These are phyloP conservation scores for Nakazawaea wickerhamii DNA, from an alignment of 805 yeast genomes.

Conservation along the genomic window DNA sequence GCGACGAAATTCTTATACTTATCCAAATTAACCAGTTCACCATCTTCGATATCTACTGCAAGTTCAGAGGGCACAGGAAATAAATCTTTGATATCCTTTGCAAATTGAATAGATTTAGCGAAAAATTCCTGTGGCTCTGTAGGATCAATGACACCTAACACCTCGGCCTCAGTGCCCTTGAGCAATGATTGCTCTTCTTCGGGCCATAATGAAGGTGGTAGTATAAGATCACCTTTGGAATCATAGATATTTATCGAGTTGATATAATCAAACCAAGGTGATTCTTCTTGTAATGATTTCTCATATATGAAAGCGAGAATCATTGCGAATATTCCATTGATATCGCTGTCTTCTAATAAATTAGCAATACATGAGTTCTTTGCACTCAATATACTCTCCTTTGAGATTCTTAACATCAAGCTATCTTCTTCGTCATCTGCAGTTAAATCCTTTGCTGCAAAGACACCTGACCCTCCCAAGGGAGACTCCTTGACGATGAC, in stretches of 20 bases:
- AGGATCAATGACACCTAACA: slow-evolving; percentile 52
- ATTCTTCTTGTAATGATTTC: slow-evolving; percentile 42
- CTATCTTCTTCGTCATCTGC: slow-evolving; percentile 22
- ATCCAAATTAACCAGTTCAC: slow-evolving; percentile 18
- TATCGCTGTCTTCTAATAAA: slow-evolving; percentile 50
- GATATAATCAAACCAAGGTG: slow-evolving; percentile 81
- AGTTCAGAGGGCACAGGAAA: slow-evolving; percentile 35
- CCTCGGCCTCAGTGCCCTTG: slow-evolving; percentile 56
- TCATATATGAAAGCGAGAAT: slow-evolving; percentile 73
- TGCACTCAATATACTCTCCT: slow-evolving; percentile 50
- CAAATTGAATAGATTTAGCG: slow-evolving; percentile 37
- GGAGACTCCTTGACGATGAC: slow-evolving; percentile 42
- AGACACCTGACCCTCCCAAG: slow-evolving; percentile 71
- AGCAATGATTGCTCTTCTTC: slow-evolving; percentile 41
- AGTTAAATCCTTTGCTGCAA: slow-evolving; percentile 37
- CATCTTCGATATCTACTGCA: slow-evolving; percentile 19
- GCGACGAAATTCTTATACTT: slow-evolving; percentile 48
- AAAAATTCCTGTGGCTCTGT: slow-evolving; percentile 36
- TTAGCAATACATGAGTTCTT: slow-evolving; percentile 62
- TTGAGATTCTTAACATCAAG: slow-evolving; percentile 55
- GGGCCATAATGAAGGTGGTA: slow-evolving; percentile 68
- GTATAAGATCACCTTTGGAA: slow-evolving; percentile 25
- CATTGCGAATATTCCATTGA: slow-evolving; percentile 63
- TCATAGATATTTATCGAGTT: slow-evolving; percentile 39
- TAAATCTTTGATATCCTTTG: slow-evolving; percentile 23